Percentiles rank a stretch among this genome's conserved stretches.
Evolutionary conservation across 345 rosid species (phyloP).

Genomic region (Trapa incisa): DNA sequence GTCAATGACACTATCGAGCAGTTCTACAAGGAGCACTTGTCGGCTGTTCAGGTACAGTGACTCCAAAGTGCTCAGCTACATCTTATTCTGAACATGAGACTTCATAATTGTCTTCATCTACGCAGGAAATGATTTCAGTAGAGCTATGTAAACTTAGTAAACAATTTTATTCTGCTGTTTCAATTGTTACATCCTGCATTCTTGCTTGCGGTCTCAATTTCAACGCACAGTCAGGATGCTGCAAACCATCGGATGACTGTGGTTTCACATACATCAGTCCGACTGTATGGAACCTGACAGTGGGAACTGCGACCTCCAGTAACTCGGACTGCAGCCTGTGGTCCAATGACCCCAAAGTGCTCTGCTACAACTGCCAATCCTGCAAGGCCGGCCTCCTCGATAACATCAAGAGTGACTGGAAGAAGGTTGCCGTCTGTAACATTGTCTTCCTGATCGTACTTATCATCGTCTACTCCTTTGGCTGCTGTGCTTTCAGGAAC

Average conservation of each 20-base stretch:
- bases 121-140: no score
- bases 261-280: slow-evolving; percentile 18
- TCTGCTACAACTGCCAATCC: slow-evolving; percentile 34
- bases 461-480: slow-evolving; percentile 10
- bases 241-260: slow-evolving; percentile 35
- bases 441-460: slow-evolving; percentile 11
- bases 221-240: slow-evolving; percentile 28
- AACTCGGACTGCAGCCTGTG: slow-evolving; percentile 21
- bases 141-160: no score
- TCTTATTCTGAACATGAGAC: no score
- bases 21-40: slow-evolving; percentile 4
- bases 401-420: slow-evolving; percentile 24
- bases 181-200: not conserved
- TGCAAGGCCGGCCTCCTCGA: slow-evolving; percentile 32
- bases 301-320: not conserved
- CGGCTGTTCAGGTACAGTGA: not conserved
- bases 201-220: not conserved
- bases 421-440: slow-evolving; percentile 8
- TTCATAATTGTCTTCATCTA: no score
- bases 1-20: slow-evolving; percentile 1
- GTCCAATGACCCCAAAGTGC: slow-evolving; percentile 20
- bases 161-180: not conserved
- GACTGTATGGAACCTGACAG: slow-evolving; percentile 17
- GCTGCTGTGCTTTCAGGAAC: slow-evolving; percentile 23
- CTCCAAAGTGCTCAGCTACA: no score